Conservation (phyloP, 1,284 basidiomycete species). For the Paramarasmius palmivorus region DNA sequence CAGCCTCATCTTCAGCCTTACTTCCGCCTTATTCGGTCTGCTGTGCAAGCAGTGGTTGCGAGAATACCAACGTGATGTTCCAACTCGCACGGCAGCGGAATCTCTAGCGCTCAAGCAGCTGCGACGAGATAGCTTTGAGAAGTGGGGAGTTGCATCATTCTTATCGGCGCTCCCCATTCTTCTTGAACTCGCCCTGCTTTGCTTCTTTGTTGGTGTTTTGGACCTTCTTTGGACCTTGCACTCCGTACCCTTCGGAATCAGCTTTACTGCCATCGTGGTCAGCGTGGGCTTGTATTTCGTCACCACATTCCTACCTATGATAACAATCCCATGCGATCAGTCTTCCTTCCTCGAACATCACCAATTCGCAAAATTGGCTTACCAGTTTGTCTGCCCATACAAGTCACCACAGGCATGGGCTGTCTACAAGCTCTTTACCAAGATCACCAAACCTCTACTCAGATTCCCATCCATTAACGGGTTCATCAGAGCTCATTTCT, state of each 20-base stretch:
- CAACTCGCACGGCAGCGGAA: not conserved
- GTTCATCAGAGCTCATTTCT: not conserved
- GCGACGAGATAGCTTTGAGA: not conserved
- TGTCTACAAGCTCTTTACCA: no score
- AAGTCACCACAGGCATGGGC: slow-evolving; percentile 1
- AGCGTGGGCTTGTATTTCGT: not conserved
- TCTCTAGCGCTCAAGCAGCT: not conserved
- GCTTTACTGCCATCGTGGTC: not conserved
- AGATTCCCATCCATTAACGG: no score
- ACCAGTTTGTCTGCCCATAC: not conserved
- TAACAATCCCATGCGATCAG: no score
- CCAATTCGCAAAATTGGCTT: not conserved
- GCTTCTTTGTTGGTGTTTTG: slow-evolving; percentile 7
- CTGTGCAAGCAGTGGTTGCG: slow-evolving; percentile 16
- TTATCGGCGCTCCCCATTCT: slow-evolving; percentile 4
- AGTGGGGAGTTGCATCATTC: not conserved
- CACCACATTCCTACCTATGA: not conserved
- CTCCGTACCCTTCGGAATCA: not conserved
- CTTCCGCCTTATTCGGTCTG: slow-evolving; percentile 4
- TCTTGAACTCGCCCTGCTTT: slow-evolving; percentile 2
- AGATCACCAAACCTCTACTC: not conserved
- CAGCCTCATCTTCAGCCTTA: slow-evolving; percentile 3
- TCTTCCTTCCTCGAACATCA: not conserved
- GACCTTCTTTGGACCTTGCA: slow-evolving; percentile 5
- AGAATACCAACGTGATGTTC: slow-evolving; percentile 5